These are phyloP conservation scores for Hanseniaspora valbyensis DNA, from an alignment of 805 yeast genomes.

Conservation along the genomic window DNA sequence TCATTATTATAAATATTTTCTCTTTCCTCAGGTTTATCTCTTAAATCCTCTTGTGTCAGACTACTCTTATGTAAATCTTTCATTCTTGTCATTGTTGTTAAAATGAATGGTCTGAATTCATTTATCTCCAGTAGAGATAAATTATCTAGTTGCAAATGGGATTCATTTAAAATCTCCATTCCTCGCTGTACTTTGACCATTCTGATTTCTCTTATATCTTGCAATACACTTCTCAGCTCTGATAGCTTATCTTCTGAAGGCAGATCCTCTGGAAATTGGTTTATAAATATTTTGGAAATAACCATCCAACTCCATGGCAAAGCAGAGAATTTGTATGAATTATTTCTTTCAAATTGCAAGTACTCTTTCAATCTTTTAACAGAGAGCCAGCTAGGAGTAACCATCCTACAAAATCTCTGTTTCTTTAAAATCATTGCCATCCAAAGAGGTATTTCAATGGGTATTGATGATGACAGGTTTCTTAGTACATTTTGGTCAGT, in stretches of 20 bases:
- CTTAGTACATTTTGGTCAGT: conserved; percentile 29
- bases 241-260: conserved; percentile 48
- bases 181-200: conserved; percentile 74
- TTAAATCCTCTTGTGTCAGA: conserved; percentile 1
- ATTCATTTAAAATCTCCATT: conserved; percentile 62
- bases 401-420: conserved; percentile 75
- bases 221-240: conserved; percentile 56
- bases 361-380: conserved; percentile 41
- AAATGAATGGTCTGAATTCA: conserved; percentile 73
- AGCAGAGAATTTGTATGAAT: conserved; percentile 48
- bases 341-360: conserved; percentile 55
- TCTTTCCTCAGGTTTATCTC: not conserved
- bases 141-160: conserved; percentile 73
- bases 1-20: not conserved
- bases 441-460: conserved; percentile 74
- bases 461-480: conserved; percentile 45
- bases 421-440: conserved; percentile 69
- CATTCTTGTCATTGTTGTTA: conserved; percentile 69
- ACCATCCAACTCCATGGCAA: conserved; percentile 90
- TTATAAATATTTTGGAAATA: conserved; percentile 54
- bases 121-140: conserved; percentile 76
- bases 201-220: conserved; percentile 76
- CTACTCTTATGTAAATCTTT: conserved; percentile 36
- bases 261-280: conserved; percentile 66
- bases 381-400: conserved; percentile 77